Percentiles rank a stretch among this genome's conserved stretches.
Evolutionary conservation across 78 protist genomes (phyloP).

Genomic region (Dictyostelium citrinum): DNA sequence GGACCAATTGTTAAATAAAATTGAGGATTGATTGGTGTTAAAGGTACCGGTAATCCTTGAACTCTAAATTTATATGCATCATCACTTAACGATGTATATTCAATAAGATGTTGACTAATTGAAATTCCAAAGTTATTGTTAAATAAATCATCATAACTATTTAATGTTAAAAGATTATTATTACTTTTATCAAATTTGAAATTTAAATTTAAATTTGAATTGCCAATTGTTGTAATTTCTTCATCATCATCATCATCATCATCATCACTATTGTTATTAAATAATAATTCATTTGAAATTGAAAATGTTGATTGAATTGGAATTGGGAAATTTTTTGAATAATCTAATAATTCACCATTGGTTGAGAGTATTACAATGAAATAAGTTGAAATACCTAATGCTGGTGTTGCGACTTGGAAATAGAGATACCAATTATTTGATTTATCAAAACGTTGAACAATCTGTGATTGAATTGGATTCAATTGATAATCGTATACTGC

Average conservation of each 20-base stretch:
- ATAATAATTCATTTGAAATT: not conserved
- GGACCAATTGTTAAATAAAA: constrained; percentile 45
- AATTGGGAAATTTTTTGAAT: not conserved
- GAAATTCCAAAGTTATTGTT: not conserved
- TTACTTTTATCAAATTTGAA: constrained; percentile 1
- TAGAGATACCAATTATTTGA: constrained; percentile 24
- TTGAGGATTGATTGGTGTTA: constrained; percentile 34
- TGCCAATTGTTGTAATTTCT: constrained; percentile 10
- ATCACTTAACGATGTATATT: constrained; percentile 28
- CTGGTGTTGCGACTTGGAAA: constrained; percentile 32
- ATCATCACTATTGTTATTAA: not conserved
- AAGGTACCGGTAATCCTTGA: not conserved
- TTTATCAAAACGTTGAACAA: constrained; percentile 29
- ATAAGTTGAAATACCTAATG: constrained; percentile 67
- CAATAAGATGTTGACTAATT: not conserved
- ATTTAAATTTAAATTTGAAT: constrained; percentile 1
- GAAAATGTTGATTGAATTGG: not conserved
- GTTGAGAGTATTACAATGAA: constrained; percentile 10
- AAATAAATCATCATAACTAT: constrained; percentile 19
- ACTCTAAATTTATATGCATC: constrained; percentile 65
- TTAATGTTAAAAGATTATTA: constrained; percentile 1
- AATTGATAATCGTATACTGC: constrained; percentile 25
- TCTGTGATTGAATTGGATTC: constrained; percentile 12
- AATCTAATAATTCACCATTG: not conserved
- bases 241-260: not conserved